Conservation (phyloP, 1,284 basidiomycete species). For the Moesziomyces sp. region DNA sequence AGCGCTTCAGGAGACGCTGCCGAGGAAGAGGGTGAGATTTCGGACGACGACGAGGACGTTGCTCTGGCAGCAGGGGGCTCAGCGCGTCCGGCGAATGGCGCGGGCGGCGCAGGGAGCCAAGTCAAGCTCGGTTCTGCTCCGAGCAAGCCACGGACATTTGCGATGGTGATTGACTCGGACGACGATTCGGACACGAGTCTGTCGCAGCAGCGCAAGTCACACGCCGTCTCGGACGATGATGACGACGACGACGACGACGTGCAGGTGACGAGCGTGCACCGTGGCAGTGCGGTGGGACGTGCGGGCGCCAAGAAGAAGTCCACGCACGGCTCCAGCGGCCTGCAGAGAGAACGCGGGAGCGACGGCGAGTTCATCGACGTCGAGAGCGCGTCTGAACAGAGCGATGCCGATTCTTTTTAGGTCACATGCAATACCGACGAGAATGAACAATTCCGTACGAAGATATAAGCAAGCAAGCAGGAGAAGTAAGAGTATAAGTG, state of each 20-base stretch:
- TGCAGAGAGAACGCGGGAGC: conserved; percentile 45
- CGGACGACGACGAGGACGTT: conserved; percentile 35
- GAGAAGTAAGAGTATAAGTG: conserved; percentile 5
- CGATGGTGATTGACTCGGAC: conserved; percentile 25
- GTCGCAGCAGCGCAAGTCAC: conserved; percentile 1
- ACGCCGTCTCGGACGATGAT: conserved; percentile 21
- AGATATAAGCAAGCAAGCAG: not conserved
- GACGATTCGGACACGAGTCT: conserved; percentile 16
- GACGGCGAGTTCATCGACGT: conserved; percentile 53
- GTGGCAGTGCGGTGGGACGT: not conserved
- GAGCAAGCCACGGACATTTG: conserved; percentile 16
- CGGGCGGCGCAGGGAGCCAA: conserved; percentile 28
- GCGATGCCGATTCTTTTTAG: conserved; percentile 46
- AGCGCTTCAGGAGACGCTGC: conserved; percentile 9
- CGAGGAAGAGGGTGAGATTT: conserved; percentile 49
- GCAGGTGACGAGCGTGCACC: conserved; percentile 17
- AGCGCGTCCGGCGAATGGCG: not conserved
- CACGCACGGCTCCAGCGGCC: conserved; percentile 3
- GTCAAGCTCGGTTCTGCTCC: conserved; percentile 9
- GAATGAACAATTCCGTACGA: not conserved
- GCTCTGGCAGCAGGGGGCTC: conserved; percentile 13
- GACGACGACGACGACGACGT: conserved; percentile 25
- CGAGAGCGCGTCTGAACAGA: conserved; percentile 46
- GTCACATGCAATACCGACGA: not conserved
- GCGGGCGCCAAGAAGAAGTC: conserved; percentile 10